These are phyloP conservation scores for Acacia acuminata DNA, from an alignment of 306 rosid genomes.

Conservation along the genomic window DNA sequence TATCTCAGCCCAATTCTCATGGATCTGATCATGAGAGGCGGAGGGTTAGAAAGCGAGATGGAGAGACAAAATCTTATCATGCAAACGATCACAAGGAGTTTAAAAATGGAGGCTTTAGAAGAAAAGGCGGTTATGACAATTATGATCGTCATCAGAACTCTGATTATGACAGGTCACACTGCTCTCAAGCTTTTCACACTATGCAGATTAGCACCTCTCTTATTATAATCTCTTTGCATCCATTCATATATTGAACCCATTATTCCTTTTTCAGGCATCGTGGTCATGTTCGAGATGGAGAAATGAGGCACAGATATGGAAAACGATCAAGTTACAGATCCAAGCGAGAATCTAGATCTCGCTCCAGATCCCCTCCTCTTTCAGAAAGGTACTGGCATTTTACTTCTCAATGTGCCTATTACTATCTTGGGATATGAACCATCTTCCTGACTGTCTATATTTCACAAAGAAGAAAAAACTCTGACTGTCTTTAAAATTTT, in stretches of 20 bases:
- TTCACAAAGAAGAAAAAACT: not conserved
- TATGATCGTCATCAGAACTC: conserved; percentile 40
- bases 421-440: conserved; percentile 21
- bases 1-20: conserved; percentile 50
- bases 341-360: conserved; percentile 53
- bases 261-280: conserved; percentile 43
- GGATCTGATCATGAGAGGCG: conserved; percentile 56
- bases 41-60: conserved; percentile 48
- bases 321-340: conserved; percentile 51
- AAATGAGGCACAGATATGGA: conserved; percentile 52
- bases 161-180: conserved; percentile 58
- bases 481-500: not conserved
- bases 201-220: not conserved
- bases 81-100: conserved; percentile 44
- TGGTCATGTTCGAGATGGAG: conserved; percentile 53
- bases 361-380: conserved; percentile 60
- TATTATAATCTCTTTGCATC: not conserved
- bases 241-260: conserved; percentile 13
- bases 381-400: conserved; percentile 45
- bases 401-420: conserved; percentile 16
- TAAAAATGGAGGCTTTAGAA: conserved; percentile 51
- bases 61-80: conserved; percentile 46
- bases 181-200: conserved; percentile 7
- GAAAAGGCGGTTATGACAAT: conserved; percentile 46
- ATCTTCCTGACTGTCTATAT: not conserved